Evolutionary conservation across 768 basidiomycete species (phyloP).

Genomic region (Tylopilus sp.): DNA sequence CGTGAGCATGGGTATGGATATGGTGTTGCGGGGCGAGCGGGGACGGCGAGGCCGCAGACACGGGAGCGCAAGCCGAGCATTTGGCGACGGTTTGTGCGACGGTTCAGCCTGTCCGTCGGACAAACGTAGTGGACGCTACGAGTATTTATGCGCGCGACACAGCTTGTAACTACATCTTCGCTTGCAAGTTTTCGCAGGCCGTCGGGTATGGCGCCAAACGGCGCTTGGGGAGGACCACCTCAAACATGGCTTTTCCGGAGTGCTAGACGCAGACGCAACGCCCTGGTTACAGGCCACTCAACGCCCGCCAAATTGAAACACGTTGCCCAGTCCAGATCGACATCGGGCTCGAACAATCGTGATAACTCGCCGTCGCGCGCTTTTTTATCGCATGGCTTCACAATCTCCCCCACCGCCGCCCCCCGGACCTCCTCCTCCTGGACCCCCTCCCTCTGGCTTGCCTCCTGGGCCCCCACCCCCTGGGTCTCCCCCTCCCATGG

Average conservation of each 20-base stretch:
- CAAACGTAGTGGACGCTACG: conserved; percentile 12
- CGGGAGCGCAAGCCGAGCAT: conserved; percentile 24
- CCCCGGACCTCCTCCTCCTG: background rate
- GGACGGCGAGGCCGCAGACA: background rate
- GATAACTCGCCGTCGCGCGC: background rate
- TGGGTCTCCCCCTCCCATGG: background rate
- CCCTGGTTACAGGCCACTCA: conserved; percentile 10
- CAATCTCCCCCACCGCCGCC: background rate
- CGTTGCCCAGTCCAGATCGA: conserved; percentile 6
- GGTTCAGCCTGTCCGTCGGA: conserved; percentile 20
- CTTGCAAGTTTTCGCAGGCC: no score
- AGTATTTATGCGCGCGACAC: no score
- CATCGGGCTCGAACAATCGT: background rate
- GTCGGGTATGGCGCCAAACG: no score
- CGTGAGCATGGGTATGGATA: background rate
- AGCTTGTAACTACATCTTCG: no score
- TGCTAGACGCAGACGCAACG: no score
- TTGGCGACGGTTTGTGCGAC: conserved; percentile 25
- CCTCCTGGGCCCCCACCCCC: background rate
- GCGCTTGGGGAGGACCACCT: background rate
- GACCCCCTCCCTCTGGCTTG: background rate
- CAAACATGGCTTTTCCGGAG: no score
- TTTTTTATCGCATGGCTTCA: conserved; percentile 14
- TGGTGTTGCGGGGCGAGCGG: background rate
- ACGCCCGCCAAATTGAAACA: conserved; percentile 17